Evolutionary conservation across 2,329 filamentous ascomycete genomes (phyloP), one percentile per base, ranked within the genome.

Genomic region (Trichoderma sp.): DNA sequence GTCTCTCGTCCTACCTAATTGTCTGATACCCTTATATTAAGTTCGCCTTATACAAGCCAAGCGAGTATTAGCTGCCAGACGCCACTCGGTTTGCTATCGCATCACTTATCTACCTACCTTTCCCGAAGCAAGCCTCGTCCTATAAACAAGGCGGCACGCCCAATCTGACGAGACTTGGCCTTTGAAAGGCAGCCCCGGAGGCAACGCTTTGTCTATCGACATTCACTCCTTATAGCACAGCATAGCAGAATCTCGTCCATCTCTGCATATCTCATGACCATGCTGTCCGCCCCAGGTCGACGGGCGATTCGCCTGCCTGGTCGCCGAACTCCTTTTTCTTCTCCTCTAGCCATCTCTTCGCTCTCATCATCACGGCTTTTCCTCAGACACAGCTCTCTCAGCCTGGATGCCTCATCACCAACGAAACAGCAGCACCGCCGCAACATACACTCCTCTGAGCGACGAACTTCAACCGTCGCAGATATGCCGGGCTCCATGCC

Each of bases 371-470:
- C 67, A 67, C 68, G 69, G 59, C 66, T 67, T 56, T 39, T 52
- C 39, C 34, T 26, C 47, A 59, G 58, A 34, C 44, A 59, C 45
- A 66, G 43, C 12, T 34, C 30, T 7, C 24, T 30, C 19, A 19
- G 17, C 45, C 44, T 14, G 7, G 41, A 34, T 12, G 52, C 21
- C 34, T 39, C 34, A 14, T 14, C 34, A 14, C 12, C 34, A 24
- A 24, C 2, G 12, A 39, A 14, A n/a, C 47, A 24, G 26, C 56
- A 55, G 5, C 69, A 70, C 21, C 67, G 61, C 26, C 76, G 75
- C 39, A 65, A 66, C 65, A 75, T 78, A 66, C 77, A 78, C 68
- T 76, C 75, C 28, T 78, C 77, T 45, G 74, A 77, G 66, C 72
- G 72, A 63, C 74, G 75, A 67, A 74, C 76, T 17, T 74, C 73